Percentiles rank a stretch among this genome's conserved stretches.
Evolutionary conservation across 495 filamentous ascomycete genomes (phyloP).

Genomic region (Cryomyces minteri): DNA sequence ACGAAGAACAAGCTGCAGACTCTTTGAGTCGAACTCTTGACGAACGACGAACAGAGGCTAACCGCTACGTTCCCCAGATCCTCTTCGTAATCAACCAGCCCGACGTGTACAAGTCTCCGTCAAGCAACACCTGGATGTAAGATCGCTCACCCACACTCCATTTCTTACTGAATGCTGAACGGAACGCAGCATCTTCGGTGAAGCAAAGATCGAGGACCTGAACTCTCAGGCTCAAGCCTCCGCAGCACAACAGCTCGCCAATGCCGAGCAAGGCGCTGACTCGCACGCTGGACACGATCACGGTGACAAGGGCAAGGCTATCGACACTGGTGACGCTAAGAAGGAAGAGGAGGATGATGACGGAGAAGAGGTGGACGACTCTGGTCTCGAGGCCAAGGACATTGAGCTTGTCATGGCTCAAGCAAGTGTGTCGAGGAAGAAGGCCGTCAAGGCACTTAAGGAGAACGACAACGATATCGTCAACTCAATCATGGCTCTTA

Average conservation of each 20-base stretch:
- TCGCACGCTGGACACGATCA: constrained; percentile 38
- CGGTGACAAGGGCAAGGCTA: constrained; percentile 54
- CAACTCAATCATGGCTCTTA: constrained; percentile 99
- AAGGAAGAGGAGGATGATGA: constrained; percentile 84
- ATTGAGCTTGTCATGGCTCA: constrained; percentile 99
- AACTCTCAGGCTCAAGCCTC: constrained; percentile 93
- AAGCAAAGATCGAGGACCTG: constrained; percentile 99
- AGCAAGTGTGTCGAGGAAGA: constrained; percentile 88
- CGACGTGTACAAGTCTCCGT: constrained; percentile 96
- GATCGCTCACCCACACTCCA: constrained; percentile 13
- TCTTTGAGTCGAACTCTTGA: too few relatives aligned
- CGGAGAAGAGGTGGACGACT: constrained; percentile 84
- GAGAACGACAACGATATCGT: constrained; percentile 99
- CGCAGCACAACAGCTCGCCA: constrained; percentile 78
- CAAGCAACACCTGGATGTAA: constrained; percentile 99
- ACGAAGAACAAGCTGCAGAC: too few relatives aligned
- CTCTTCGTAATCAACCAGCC: constrained; percentile 99
- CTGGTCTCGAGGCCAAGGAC: constrained; percentile 91
- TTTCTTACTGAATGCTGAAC: background rate
- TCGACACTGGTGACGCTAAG: constrained; percentile 49
- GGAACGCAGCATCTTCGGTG: constrained; percentile 79
- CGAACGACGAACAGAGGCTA: background rate
- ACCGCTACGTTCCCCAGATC: constrained; percentile 36
- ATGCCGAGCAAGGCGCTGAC: constrained; percentile 37
- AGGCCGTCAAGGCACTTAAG: constrained; percentile 94